Conservation (phyloP, 2,329 filamentous ascomycete genomes). For the Colletotrichum eremochloae region DNA sequence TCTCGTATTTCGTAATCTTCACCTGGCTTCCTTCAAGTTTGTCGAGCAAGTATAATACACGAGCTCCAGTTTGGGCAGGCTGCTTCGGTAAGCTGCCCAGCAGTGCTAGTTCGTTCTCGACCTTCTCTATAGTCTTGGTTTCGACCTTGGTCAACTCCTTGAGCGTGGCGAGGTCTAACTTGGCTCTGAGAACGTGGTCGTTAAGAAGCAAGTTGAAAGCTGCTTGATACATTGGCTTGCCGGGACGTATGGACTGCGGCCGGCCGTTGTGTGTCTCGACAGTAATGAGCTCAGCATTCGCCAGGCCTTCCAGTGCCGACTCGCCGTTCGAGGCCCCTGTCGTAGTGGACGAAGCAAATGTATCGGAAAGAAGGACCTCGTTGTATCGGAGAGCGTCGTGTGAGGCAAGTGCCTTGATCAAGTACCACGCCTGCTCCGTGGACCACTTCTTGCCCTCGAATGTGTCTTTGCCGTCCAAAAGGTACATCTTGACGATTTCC, state of each 20-base stretch:
- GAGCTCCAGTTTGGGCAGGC: constrained; percentile 74
- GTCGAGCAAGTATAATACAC: constrained; percentile 78
- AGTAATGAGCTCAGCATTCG: constrained; percentile 87
- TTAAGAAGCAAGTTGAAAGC: constrained; percentile 81
- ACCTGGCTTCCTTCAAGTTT: constrained; percentile 82
- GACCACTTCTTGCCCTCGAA: constrained; percentile 76
- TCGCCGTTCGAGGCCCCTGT: constrained; percentile 73
- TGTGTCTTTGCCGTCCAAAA: constrained; percentile 71
- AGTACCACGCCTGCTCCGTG: constrained; percentile 88
- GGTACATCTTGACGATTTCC: constrained; percentile 94
- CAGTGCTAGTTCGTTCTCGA: constrained; percentile 80
- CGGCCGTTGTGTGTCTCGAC: constrained; percentile 81
- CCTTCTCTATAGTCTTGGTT: constrained; percentile 80
- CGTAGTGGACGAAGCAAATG: constrained; percentile 73
- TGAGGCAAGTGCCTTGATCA: constrained; percentile 84
- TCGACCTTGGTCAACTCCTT: constrained; percentile 79
- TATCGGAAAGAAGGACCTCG: constrained; percentile 81
- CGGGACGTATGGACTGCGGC: constrained; percentile 81
- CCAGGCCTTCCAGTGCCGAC: constrained; percentile 81
- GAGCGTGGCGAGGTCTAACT: constrained; percentile 79
- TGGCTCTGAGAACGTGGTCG: constrained; percentile 79
- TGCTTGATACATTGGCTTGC: constrained; percentile 87
- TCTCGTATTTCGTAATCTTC: constrained; percentile 81
- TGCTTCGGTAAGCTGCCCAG: constrained; percentile 79
- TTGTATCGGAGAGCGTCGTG: constrained; percentile 83